Base-by-base conservation (phyloP, 2,329 filamentous ascomycete genomes). In the Alternaria viburni region DNA sequence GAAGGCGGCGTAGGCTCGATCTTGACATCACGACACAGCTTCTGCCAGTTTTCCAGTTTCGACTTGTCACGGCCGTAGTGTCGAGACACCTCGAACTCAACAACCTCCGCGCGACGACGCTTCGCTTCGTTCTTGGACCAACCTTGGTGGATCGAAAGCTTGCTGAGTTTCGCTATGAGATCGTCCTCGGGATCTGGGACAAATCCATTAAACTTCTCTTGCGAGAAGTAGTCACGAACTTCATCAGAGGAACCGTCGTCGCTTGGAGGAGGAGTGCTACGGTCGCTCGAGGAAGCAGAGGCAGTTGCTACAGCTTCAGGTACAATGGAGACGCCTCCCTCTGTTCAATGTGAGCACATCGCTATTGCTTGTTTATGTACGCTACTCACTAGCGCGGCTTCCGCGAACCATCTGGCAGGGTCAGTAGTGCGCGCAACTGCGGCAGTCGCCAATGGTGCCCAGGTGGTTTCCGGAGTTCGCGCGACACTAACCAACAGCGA, bases 1-100 rank as follows among this genome's bases (percentile, higher is more conserved):
- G 72, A 68, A 2, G 4, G 4, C 1, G 71, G 72, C 6, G 61
- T 15, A 21, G 61, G 65, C 0, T 58, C 45, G 7, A 74, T 66
- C 17, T 47, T 44, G 26, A 72, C 64, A 8, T 71, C 64, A 2
- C 43, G 26, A 59, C 74, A 76, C 28, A 76, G 43, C 12, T 69
- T 49, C 44, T 75, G 72, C 68, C 69, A 75, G 6, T 59, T 61
- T 47, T 68, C 59, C 10, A 76, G 57, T 17, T 64, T 69, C 8
- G 19, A 60, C 1, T 44, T n/a, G 30, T 63, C 54, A 5, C 19
- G 50, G 3, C 68, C 70, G 30, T 69, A 71, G 21, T 64, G 36
- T 2, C 21, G 28, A 4, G 55, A 45, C 19, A 74, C 64, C 50
- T 74, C 67, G 13, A 57, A 57, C 10, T 64, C 61, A 8, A 64